phyloP scores from a whole-genome alignment of 352 stramenopile species.

The Pelagophyceae sp. region DNA sequence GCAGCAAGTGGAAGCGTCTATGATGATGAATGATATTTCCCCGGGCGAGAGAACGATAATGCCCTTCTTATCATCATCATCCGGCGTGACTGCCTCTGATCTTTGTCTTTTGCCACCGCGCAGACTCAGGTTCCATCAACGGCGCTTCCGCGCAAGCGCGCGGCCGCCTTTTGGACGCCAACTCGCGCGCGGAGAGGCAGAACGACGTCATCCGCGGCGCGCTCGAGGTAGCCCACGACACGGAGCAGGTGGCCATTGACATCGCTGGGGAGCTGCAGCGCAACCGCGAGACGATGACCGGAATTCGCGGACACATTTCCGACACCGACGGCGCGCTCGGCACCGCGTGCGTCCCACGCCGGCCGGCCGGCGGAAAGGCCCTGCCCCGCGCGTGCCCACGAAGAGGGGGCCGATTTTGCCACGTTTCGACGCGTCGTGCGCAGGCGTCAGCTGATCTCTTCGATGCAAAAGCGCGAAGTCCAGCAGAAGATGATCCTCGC shows the following conservation, averaged over 20 bases:
- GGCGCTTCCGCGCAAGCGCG: neutral
- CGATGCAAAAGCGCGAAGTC: conserved; percentile 12
- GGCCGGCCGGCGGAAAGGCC: too few species aligned
- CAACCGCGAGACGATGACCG: conserved; percentile 14
- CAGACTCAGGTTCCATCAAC: neutral
- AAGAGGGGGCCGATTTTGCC: too few species aligned
- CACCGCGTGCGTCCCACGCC: conserved; percentile 10
- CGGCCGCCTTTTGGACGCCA: neutral
- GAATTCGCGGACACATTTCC: conserved; percentile 12
- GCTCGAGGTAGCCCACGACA: conserved; percentile 10
- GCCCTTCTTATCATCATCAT: too few species aligned
- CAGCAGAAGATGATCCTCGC: conserved; percentile 17
- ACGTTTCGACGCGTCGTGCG: too few species aligned
- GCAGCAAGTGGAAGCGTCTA: too few species aligned
- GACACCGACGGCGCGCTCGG: conserved; percentile 3
- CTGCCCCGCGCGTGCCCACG: neutral
- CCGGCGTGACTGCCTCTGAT: too few species aligned
- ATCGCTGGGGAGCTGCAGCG: conserved; percentile 9
- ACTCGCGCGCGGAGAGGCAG: neutral
- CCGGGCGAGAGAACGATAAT: too few species aligned
- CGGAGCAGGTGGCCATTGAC: conserved; percentile 10
- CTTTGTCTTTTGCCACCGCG: too few species aligned
- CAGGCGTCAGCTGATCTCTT: neutral
- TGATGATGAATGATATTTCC: too few species aligned
- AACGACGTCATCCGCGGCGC: neutral